These are phyloP conservation scores for Lithocarpus polystachyus DNA, from an alignment of 306 rosid species.

Conservation along the genomic window DNA sequence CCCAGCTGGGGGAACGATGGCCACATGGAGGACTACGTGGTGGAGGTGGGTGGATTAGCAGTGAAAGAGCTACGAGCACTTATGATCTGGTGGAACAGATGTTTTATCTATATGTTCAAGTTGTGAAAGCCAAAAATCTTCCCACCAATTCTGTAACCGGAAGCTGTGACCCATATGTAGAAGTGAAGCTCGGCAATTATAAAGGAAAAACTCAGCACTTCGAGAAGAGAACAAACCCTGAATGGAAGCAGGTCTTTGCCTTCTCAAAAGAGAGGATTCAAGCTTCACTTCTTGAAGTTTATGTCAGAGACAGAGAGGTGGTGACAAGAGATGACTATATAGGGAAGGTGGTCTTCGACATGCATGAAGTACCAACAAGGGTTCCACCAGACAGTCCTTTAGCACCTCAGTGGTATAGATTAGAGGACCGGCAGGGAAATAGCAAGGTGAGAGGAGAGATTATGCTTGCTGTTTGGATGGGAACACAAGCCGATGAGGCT, in stretches of 20 bases:
- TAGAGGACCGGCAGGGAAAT: slow-evolving; percentile 44
- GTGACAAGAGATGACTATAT: slow-evolving; percentile 65
- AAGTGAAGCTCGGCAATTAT: slow-evolving; percentile 74
- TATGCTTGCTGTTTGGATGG: slow-evolving; percentile 92
- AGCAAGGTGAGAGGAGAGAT: slow-evolving; percentile 57
- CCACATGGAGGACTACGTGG: slow-evolving; percentile 80
- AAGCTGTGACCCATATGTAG: slow-evolving; percentile 65
- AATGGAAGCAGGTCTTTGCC: slow-evolving; percentile 77
- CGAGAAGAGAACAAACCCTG: slow-evolving; percentile 71
- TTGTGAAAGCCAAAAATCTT: slow-evolving; percentile 71
- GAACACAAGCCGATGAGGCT: slow-evolving; percentile 87
- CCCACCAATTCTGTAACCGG: slow-evolving; percentile 58
- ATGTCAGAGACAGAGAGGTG: slow-evolving; percentile 53
- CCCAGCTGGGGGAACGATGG: slow-evolving; percentile 79
- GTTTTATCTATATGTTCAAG: slow-evolving; percentile 78
- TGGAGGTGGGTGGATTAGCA: slow-evolving; percentile 71
- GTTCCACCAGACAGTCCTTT: slow-evolving; percentile 88
- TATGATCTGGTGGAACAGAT: slow-evolving; percentile 81
- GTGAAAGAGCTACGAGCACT: slow-evolving; percentile 78
- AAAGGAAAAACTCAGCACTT: slow-evolving; percentile 69
- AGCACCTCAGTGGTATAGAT: slow-evolving; percentile 82
- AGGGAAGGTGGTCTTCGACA: slow-evolving; percentile 68
- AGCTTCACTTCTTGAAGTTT: slow-evolving; percentile 59
- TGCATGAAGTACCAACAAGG: slow-evolving; percentile 81
- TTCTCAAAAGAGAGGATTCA: slow-evolving; percentile 82